Evolutionary conservation across 768 basidiomycete genomes (phyloP), one percentile per base, ranked within the genome.

Genomic region (Plicaturopsis crispa): DNA sequence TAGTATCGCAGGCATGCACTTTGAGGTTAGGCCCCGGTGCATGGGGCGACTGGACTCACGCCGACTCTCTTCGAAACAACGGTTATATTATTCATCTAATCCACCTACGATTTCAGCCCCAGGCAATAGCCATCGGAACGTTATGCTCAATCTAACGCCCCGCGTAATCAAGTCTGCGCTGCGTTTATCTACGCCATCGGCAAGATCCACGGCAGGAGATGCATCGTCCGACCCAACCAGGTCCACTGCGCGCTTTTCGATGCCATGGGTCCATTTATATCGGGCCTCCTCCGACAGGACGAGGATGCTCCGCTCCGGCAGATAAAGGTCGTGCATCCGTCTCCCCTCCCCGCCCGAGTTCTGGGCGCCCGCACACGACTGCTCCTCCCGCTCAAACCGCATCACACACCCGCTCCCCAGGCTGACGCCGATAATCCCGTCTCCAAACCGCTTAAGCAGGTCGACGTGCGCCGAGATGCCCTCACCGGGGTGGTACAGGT

Each of bases 381-480:
- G 47, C 32, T 24, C 43, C 13, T 13, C 33, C 22, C 36, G 24
- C 6, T 28, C 52, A 48, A 93, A 90, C 18, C 69, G 69, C 89
- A 94, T 93, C 11, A 77, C 82, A 35, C 80, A 86, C 10, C 84
- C 80, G 19, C 82, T 80, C 8, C 78, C 73, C 19, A 98, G 65
- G 48, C 86, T 92, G 37, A 94, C 74, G 6, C 89, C 89, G 17
- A 97, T 66, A 37, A 98, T 93, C 1, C 88, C 91, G 53, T 94
- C 88, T 5, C 75, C 89, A 51, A 84, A 98, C 11, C 93, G 76
- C 19, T 69, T 62, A 3, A 88, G 71, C 17, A 98, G 67, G 53
- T 98, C 93, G 31, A 98, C 73, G 48, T 97, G 93, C 0, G 88
- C 73, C 0, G 79, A 66, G 47, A 98, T 97, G 8, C 93, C 93